phyloP scores from a whole-genome alignment of 441 rosid genomes.

The Pelargonium citronellum region DNA sequence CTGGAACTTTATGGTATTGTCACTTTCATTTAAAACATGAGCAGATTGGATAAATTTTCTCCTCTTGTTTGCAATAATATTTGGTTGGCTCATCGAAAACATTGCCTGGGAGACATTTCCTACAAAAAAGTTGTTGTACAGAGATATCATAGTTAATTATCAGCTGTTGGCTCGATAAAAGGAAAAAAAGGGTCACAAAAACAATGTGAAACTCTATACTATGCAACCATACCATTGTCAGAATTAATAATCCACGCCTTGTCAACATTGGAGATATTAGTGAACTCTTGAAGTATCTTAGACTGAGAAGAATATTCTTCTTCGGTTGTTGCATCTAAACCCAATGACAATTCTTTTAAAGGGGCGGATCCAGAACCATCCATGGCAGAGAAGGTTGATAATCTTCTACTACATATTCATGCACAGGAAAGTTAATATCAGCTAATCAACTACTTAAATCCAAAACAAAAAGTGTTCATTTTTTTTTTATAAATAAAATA shows the following conservation, averaged over 20 bases:
- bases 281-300: conserved; percentile 65
- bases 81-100: conserved; percentile 73
- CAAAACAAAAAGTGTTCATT: background rate
- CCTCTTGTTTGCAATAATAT: conserved; percentile 67
- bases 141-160: background rate
- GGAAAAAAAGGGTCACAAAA: background rate
- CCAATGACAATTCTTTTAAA: conserved; percentile 37
- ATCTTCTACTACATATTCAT: conserved; percentile 30
- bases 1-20: conserved; percentile 42
- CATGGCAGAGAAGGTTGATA: conserved; percentile 40
- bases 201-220: background rate
- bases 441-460: background rate
- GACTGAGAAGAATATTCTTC: conserved; percentile 65
- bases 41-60: conserved; percentile 53
- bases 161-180: background rate
- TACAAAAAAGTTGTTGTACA: conserved; percentile 25
- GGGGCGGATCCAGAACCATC: conserved; percentile 42
- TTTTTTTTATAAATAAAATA: too few relatives aligned
- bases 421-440: conserved; percentile 7
- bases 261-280: conserved; percentile 55
- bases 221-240: conserved; percentile 38
- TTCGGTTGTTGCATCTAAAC: conserved; percentile 46
- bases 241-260: conserved; percentile 73
- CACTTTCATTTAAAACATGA: conserved; percentile 40
- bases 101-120: conserved; percentile 57